A percentile compares a stretch with the other conserved stretches of the same genome.
These are phyloP conservation scores for Leptoxyphium fumago DNA, from an alignment of 2,329 filamentous ascomycete genomes.

Conservation along the genomic window DNA sequence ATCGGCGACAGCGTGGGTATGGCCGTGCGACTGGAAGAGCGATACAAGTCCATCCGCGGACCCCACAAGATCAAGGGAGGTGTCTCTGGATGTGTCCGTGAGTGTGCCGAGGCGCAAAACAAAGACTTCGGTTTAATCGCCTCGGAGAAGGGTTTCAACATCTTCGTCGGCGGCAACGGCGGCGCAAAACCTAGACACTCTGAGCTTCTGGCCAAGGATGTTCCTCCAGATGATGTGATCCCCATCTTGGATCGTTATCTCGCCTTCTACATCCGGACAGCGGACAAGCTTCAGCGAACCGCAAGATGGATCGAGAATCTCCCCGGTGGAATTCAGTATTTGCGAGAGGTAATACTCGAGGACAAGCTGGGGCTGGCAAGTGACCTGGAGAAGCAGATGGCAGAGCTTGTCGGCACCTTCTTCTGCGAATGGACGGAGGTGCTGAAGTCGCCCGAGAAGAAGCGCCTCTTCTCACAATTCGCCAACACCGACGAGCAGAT, in stretches of 20 bases:
- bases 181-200: conserved; percentile 72
- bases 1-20: conserved; percentile 84
- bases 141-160: conserved; percentile 85
- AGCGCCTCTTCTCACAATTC: conserved; percentile 65
- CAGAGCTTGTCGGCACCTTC: conserved; percentile 65
- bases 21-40: conserved; percentile 73
- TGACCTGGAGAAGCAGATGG: conserved; percentile 76
- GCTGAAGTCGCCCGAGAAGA: conserved; percentile 51
- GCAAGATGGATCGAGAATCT: conserved; percentile 76
- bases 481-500: conserved; percentile 62
- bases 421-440: conserved; percentile 90
- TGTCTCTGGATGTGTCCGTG: conserved; percentile 51
- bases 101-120: conserved; percentile 83
- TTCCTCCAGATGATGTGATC: conserved; percentile 66
- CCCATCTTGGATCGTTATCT: conserved; percentile 78
- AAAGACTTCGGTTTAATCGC: conserved; percentile 91
- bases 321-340: conserved; percentile 70
- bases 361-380: conserved; percentile 77
- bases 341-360: conserved; percentile 67
- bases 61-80: conserved; percentile 57
- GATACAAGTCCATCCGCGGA: conserved; percentile 79
- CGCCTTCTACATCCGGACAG: conserved; percentile 87
- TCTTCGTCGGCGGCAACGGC: conserved; percentile 81
- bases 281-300: conserved; percentile 77
- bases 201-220: conserved; percentile 74